These are phyloP conservation scores for Sugiyamaella japonica DNA, from an alignment of 1,139 yeast genomes.

Conservation along the genomic window DNA sequence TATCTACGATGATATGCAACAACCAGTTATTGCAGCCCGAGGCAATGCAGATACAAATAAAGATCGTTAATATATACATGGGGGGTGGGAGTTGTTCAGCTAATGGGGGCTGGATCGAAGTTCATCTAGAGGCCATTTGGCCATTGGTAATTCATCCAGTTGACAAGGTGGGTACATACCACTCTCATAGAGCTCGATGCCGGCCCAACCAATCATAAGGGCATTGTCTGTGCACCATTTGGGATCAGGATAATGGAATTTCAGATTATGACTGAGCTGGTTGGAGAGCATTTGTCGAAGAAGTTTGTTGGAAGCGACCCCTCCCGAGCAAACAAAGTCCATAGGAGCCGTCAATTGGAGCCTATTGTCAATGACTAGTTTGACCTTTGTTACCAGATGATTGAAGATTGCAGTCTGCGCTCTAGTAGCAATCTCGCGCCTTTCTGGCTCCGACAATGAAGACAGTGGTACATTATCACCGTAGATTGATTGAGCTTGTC, in stretches of 20 bases:
- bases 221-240: slow-evolving; percentile 91
- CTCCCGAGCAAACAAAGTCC: slow-evolving; percentile 80
- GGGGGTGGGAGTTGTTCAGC: not conserved
- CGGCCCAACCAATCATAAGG: slow-evolving; percentile 97
- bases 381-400: slow-evolving; percentile 67
- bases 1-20: slow-evolving; percentile 26
- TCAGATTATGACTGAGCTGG: slow-evolving; percentile 24
- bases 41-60: slow-evolving; percentile 14
- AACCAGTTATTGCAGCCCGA: slow-evolving; percentile 26
- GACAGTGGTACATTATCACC: slow-evolving; percentile 15
- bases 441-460: slow-evolving; percentile 26
- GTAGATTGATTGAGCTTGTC: slow-evolving; percentile 2
- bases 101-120: not conserved
- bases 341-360: not conserved
- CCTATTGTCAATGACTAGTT: slow-evolving; percentile 43
- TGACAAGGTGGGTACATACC: slow-evolving; percentile 46
- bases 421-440: slow-evolving; percentile 53
- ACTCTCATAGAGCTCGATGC: slow-evolving; percentile 74
- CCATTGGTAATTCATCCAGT: slow-evolving; percentile 36
- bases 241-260: slow-evolving; percentile 66
- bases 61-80: not conserved
- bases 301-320: slow-evolving; percentile 77
- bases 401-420: slow-evolving; percentile 67
- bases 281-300: slow-evolving; percentile 54
- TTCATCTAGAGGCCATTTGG: slow-evolving; percentile 26